Conservation (phyloP, 2,329 filamentous ascomycete genomes). For the Fusarium solani-melongenae region DNA sequence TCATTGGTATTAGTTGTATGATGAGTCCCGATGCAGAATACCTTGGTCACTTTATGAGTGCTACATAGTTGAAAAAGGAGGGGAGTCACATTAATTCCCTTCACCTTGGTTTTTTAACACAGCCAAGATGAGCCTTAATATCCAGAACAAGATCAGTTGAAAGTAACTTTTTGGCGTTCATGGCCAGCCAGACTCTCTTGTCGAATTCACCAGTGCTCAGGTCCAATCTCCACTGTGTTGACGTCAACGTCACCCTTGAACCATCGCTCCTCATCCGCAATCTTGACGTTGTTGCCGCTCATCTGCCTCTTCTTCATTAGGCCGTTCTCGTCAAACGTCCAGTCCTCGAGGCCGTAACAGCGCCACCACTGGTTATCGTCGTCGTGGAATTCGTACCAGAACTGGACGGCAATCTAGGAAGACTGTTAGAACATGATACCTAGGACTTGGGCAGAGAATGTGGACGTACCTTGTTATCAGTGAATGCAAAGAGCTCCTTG, state of each 20-base stretch:
- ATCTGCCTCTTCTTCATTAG: slow-evolving; percentile 80
- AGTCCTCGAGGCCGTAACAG: slow-evolving; percentile 87
- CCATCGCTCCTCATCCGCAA: slow-evolving; percentile 72
- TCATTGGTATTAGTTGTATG: too few relatives aligned
- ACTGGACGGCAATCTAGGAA: slow-evolving; percentile 82
- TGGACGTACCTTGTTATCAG: slow-evolving; percentile 66
- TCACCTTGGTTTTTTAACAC: background rate
- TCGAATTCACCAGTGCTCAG: slow-evolving; percentile 20
- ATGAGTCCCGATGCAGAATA: background rate
- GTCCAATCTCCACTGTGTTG: slow-evolving; percentile 69
- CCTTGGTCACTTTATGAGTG: background rate
- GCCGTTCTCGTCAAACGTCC: slow-evolving; percentile 78
- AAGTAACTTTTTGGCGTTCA: background rate
- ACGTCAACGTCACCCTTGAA: slow-evolving; percentile 77
- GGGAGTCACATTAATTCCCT: background rate
- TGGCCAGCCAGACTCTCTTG: background rate
- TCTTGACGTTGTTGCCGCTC: slow-evolving; percentile 78
- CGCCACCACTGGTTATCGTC: slow-evolving; percentile 80
- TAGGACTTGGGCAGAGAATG: background rate
- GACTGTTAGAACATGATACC: background rate
- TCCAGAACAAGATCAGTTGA: background rate
- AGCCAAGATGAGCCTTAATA: background rate
- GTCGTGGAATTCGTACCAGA: slow-evolving; percentile 89
- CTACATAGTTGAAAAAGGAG: background rate
- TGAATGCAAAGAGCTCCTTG: slow-evolving; percentile 86